phyloP scores from a whole-genome alignment of 176 grass and related monocot species.

The Dactylis glomerata region DNA sequence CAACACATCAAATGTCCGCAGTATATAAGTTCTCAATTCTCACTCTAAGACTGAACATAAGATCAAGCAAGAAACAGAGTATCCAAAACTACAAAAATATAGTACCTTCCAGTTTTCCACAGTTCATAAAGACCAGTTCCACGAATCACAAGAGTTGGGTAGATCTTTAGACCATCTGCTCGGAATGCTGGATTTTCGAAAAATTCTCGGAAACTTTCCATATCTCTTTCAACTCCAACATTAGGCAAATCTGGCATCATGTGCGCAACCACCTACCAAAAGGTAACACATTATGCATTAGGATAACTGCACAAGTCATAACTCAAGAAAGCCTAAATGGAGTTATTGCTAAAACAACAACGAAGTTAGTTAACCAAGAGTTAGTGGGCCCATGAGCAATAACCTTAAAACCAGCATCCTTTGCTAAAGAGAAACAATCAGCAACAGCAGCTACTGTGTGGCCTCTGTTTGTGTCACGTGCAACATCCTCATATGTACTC shows the following conservation, averaged over 20 bases:
- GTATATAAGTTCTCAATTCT: background rate
- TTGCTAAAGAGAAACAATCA: constrained; percentile 97
- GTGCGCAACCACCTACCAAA: constrained; percentile 82
- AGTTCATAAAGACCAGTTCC: constrained; percentile 99
- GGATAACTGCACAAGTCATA: background rate
- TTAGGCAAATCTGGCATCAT: constrained; percentile 99
- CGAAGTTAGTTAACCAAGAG: too few species aligned
- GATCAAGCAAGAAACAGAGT: background rate
- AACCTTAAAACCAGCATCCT: constrained; percentile 99
- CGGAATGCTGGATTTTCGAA: constrained; percentile 87
- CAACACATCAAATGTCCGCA: constrained; percentile 15
- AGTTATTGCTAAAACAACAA: background rate
- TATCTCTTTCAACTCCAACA: constrained; percentile 90
- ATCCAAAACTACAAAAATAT: constrained; percentile 13
- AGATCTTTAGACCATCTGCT: constrained; percentile 97
- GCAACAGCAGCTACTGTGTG: constrained; percentile 96
- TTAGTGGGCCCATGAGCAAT: background rate
- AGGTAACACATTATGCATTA: constrained; percentile 5
- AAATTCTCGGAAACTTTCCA: constrained; percentile 98
- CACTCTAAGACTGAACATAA: background rate
- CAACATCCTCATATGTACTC: constrained; percentile 97
- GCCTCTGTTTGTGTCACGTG: constrained; percentile 91
- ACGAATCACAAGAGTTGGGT: constrained; percentile 95
- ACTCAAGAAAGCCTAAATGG: background rate
- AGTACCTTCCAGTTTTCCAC: constrained; percentile 98